Base-by-base conservation (phyloP, 108 stramenopile species). In the Nitzschia putrida region DNA sequence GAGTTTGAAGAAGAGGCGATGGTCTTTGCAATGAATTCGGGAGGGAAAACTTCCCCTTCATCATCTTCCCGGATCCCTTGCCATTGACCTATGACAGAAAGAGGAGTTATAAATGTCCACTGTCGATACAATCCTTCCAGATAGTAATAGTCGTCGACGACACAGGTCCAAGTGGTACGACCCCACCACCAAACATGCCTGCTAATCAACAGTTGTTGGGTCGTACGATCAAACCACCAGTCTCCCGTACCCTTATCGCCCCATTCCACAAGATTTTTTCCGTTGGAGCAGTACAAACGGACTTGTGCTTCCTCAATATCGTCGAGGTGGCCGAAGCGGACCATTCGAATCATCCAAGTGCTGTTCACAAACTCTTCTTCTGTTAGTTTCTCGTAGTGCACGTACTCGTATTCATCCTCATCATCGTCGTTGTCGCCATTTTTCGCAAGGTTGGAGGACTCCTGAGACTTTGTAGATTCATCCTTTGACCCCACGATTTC, bases 311-410 rank as follows among this genome's bases (percentile, higher is more conserved):
- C 89, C n/a, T 76, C 83, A 79, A 92, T 90, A 25, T 71, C 56
- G 38, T 79, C 77, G 45, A 58, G 59, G 42, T 64, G 58, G 37
- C 49, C 65, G 52, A 88, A 85, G 82, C 76, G 84, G 24, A 78
- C 51, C 6, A 86, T 94, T 16, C 93, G 89, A 18, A 94, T 76
- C 66, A 89, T 68, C 93, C 93, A 94, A 69, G 92, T 90, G 23
- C 83, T 82, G 45, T 76, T 71, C 71, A 77, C 72, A 71, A 94
- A 90, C 50, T 94, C 93, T 34, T 70, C 18, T 80, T 94, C 92
- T 55, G 83, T 81, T 16, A 94, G 68, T 23, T 73, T 57, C 52
- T 90, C 89, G 57, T 86, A 89, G 63, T 94, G 88, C 39, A 89
- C 82, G 73, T 85, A 89, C 85, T 91, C 92, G 59, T 69, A 80